Base-by-base conservation (phyloP, 805 yeast species). In the Cyberlindnera petersonii region DNA sequence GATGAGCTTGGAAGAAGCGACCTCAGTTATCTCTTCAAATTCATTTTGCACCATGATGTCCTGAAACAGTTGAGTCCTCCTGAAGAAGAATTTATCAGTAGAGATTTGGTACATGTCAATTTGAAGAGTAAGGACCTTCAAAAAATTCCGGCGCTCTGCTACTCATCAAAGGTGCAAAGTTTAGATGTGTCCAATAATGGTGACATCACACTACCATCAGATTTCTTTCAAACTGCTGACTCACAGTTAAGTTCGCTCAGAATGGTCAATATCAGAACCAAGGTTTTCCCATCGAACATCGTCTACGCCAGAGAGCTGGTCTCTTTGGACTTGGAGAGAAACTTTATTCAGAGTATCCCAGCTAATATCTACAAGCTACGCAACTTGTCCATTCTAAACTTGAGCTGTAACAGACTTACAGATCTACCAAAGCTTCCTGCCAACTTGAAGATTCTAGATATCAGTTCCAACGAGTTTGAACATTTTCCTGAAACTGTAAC, bases 131-230 rank as follows among this genome's bases (percentile, higher is more conserved):
- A 83, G 66, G 81, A 83, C 50, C 66, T 89, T 40, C 86, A 86
- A 46, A 86, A 86, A 15, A 84, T 91, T 7, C 97, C 97, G 0
- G 82, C 86, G 38, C 72, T 83, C 21, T 75, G 89, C 46, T 87
- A 82, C 56, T 85, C 95, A 1, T 74, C 81, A 40, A 91, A 86
- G 46, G 86, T 89, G 42, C 84, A 83, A 50, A 72, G 80, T 44
- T 68, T 89, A 44, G 91, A 89, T 59, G 86, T 87, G 8, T 83
- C 94, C 2, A 77, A 82, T 46, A 89, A 89, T 57, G 95, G 96
- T 4, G 83, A 94, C 14, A 81, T 91, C 37, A 77, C 79, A 43
- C 66, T 89, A 24, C 95, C 97, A 0, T 64, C 77, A 39, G 96
- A 88, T 55, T 89, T 89, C 57, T 79, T 89, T 52, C 95, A 87